These are phyloP conservation scores for Lasiosphaeria hispida DNA, from an alignment of 495 filamentous ascomycete genomes.

Conservation along the genomic window DNA sequence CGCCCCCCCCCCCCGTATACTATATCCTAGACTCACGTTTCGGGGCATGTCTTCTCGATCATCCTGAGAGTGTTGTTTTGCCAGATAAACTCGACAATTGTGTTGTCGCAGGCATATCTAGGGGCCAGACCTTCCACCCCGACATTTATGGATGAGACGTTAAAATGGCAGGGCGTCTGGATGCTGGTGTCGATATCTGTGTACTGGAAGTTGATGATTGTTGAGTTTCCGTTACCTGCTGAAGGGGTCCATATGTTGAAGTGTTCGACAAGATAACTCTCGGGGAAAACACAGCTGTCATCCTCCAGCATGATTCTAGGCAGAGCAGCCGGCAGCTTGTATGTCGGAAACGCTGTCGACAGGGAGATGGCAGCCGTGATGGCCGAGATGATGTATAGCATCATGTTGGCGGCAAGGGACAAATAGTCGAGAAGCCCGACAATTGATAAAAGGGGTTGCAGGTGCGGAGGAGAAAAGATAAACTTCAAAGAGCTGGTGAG, in stretches of 20 bases:
- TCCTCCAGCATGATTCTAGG: constrained; percentile 3
- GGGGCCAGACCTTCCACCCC: constrained; percentile 19
- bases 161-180: constrained; percentile 27
- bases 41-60: constrained; percentile 33
- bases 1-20: neutral
- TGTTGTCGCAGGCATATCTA: constrained; percentile 30
- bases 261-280: constrained; percentile 12
- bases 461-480: neutral
- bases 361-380: constrained; percentile 14
- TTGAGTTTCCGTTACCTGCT: constrained; percentile 12
- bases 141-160: constrained; percentile 26
- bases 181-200: constrained; percentile 24
- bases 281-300: constrained; percentile 26
- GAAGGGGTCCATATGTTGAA: constrained; percentile 19
- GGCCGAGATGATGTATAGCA: constrained; percentile 8
- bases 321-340: constrained; percentile 14
- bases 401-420: neutral
- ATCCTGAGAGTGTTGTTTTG: constrained; percentile 34
- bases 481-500: neutral
- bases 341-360: constrained; percentile 14
- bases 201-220: constrained; percentile 24
- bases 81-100: constrained; percentile 49
- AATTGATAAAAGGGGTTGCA: neutral
- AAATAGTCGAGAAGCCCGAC: neutral
- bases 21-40: constrained; percentile 14